Base-by-base conservation (phyloP, 2,329 filamentous ascomycete genomes). In the Exophiala spinifera region DNA sequence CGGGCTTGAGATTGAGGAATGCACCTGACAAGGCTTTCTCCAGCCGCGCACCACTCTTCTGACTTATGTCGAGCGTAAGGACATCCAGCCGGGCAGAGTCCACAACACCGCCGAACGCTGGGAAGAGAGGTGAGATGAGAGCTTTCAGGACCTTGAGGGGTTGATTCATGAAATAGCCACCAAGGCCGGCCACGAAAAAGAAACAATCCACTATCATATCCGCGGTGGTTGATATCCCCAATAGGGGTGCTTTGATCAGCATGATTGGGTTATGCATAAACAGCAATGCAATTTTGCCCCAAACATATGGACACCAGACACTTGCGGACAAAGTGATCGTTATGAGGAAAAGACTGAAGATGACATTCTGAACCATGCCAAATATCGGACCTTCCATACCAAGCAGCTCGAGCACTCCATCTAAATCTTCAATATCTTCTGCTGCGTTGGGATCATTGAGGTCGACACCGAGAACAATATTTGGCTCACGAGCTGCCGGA, bases 371-470 rank as follows among this genome's bases (percentile, higher is more conserved):
- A 62, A 97, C 84, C 4, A 99, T 80, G 2, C 90, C 91, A 13
- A 87, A 86, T 2, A 99, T 79, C 0, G 94, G 94, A 0, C 94
- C 94, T 66, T 95, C 89, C 88, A 99, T 95, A 34, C 94, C 94
- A 55, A 99, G 87, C 14, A 99, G 82, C 69, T 99, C 94, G 76
- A 99, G 85, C 49, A 99, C 89, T 0, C 94, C 94, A 68, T 99
- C 94, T 14, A 99, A 84, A 66, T 99, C 94, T 71, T 99, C 94
- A 8, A 88, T 88, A 62, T 96, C 88, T 40, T 79, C 77, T 14
- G 74, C 69, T n/a, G 72, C 75, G 61, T 80, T 76, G 44, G 69
- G 74, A 57, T 85, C 82, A 43, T 84, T 82, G 11, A 75, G 66
- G 64, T 96, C 89, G 33, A 92, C 75, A 7, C 81, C 87, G 14